Evolutionary conservation across 495 filamentous ascomycete genomes (phyloP).

Genomic region (Trichoderma orchidacearum): DNA sequence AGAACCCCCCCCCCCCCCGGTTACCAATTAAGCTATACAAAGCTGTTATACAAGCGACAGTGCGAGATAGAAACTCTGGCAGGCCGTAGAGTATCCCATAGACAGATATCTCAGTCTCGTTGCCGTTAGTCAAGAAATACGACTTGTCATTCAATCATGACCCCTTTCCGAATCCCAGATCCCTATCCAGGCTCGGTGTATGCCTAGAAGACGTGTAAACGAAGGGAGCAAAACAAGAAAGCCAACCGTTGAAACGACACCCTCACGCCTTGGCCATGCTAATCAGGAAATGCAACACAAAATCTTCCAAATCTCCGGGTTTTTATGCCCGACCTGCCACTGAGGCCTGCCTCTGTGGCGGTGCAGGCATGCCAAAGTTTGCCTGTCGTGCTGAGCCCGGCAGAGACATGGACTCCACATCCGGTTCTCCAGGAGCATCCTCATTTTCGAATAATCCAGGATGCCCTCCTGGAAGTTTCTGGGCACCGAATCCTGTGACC

Average conservation of each 20-base stretch:
- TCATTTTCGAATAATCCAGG: slow-evolving; percentile 21
- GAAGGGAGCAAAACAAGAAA: not conserved
- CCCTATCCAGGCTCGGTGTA: too few relatives aligned
- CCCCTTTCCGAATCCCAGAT: too few relatives aligned
- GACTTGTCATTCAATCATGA: too few relatives aligned
- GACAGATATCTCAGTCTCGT: too few relatives aligned
- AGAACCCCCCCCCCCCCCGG: too few relatives aligned
- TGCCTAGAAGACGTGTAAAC: not conserved
- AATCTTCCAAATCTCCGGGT: not conserved
- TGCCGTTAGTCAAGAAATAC: too few relatives aligned
- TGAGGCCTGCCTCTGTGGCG: slow-evolving; percentile 24
- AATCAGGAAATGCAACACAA: not conserved
- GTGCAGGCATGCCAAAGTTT: slow-evolving; percentile 28
- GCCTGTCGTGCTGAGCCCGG: slow-evolving; percentile 22
- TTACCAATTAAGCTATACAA: too few relatives aligned
- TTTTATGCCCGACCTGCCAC: slow-evolving; percentile 27
- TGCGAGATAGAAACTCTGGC: too few relatives aligned
- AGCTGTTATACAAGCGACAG: too few relatives aligned
- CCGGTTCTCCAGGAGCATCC: slow-evolving; percentile 32
- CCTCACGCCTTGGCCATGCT: not conserved
- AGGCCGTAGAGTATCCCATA: too few relatives aligned
- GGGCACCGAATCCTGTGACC: slow-evolving; percentile 29
- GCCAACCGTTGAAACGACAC: not conserved
- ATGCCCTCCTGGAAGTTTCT: slow-evolving; percentile 32
- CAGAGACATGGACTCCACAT: slow-evolving; percentile 16